phyloP scores from a whole-genome alignment of 805 yeast species.

The Myxozyma lipomycoides region DNA sequence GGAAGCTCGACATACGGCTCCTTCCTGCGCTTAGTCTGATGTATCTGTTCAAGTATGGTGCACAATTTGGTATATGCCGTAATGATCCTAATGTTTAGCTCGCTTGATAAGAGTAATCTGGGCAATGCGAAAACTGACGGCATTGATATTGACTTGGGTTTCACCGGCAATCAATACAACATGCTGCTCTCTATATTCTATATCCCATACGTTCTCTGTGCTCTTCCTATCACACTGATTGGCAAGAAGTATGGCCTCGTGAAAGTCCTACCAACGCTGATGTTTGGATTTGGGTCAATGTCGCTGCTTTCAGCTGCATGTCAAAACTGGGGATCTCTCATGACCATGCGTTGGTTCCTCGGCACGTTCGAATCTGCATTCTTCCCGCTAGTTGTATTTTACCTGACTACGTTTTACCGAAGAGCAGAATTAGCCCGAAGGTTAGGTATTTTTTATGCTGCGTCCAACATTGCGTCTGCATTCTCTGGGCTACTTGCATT shows the following conservation, averaged over 20 bases:
- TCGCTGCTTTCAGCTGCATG: constrained; percentile 42
- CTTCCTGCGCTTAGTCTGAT: constrained; percentile 46
- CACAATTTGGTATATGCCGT: no score
- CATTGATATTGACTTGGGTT: constrained; percentile 42
- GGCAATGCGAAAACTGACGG: constrained; percentile 50
- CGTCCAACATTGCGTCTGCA: constrained; percentile 54
- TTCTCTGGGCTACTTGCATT: constrained; percentile 55
- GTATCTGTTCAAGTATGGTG: constrained; percentile 43
- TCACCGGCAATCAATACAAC: constrained; percentile 46
- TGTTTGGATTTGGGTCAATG: constrained; percentile 46
- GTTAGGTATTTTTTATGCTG: constrained; percentile 48
- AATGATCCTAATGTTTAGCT: no score
- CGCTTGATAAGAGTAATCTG: constrained; percentile 49
- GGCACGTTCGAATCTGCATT: constrained; percentile 54
- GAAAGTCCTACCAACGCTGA: constrained; percentile 44
- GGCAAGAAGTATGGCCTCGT: constrained; percentile 45
- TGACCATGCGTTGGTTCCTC: constrained; percentile 48
- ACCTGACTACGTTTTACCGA: constrained; percentile 47
- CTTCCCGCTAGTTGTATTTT: constrained; percentile 37
- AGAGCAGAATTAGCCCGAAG: constrained; percentile 49
- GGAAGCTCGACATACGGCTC: constrained; percentile 45
- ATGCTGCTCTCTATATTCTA: constrained; percentile 46
- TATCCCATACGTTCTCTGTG: constrained; percentile 46
- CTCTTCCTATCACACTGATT: constrained; percentile 44
- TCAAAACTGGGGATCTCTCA: constrained; percentile 43